These are phyloP conservation scores for Kluyveromyces sp. DNA, from an alignment of 1,139 yeast genomes.

Conservation along the genomic window DNA sequence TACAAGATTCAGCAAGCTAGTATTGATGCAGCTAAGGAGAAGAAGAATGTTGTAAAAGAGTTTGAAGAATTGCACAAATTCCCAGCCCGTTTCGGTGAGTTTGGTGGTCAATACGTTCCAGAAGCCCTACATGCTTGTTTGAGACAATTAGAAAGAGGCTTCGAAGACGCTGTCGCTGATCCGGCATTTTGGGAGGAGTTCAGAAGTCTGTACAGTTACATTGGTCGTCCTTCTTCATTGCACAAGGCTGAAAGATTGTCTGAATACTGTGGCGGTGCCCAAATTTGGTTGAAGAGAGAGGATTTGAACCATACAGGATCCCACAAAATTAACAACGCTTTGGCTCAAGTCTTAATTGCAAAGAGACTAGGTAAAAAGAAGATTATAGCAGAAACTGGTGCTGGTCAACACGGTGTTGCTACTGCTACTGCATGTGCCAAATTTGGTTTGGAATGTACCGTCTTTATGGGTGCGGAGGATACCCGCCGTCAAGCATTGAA, in stretches of 20 bases:
- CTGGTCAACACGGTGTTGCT: conserved; percentile 99
- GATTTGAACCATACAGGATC: conserved; percentile 97
- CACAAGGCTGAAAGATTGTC: conserved; percentile 87
- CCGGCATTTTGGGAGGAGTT: conserved; percentile 92
- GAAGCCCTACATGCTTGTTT: conserved; percentile 91
- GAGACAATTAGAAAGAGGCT: conserved; percentile 79
- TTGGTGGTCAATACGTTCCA: conserved; percentile 98
- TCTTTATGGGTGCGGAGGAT: conserved; percentile 98
- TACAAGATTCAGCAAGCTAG: conserved; percentile 21
- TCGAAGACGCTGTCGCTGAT: conserved; percentile 81
- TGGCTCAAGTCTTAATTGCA: conserved; percentile 90
- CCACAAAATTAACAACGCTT: conserved; percentile 92
- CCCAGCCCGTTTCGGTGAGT: conserved; percentile 79
- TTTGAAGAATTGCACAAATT: conserved; percentile 45
- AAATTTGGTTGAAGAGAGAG: conserved; percentile 96
- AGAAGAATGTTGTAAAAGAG: conserved; percentile 3
- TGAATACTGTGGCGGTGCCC: conserved; percentile 91
- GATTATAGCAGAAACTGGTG: conserved; percentile 98
- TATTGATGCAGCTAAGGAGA: conserved; percentile 23
- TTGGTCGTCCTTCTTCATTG: conserved; percentile 92
- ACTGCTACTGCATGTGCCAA: conserved; percentile 99
- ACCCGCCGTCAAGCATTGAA: conserved; percentile 96
- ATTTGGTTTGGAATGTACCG: conserved; percentile 92
- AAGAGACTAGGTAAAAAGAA: conserved; percentile 84
- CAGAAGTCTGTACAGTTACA: conserved; percentile 71